Evolutionary conservation across 768 basidiomycete species (phyloP).

Genomic region (Boletus eberwhitei): DNA sequence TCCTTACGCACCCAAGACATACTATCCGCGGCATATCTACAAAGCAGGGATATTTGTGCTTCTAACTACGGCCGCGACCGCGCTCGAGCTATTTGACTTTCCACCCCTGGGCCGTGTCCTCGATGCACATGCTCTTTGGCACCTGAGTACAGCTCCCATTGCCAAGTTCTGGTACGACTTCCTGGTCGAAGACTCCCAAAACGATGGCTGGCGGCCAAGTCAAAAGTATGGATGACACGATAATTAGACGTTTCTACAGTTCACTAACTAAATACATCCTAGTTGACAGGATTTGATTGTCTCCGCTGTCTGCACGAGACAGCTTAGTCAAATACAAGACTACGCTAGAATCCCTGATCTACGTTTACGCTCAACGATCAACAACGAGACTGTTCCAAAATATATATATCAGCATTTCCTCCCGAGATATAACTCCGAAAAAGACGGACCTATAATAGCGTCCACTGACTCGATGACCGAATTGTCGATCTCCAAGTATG

Average conservation of each 20-base stretch:
- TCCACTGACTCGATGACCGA: constrained; percentile 34
- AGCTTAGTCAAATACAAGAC: not conserved
- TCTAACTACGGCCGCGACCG: constrained; percentile 69
- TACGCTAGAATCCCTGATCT: constrained; percentile 15
- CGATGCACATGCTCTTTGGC: constrained; percentile 95
- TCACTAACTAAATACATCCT: constrained; percentile 8
- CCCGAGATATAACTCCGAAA: not conserved
- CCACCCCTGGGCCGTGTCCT: constrained; percentile 70
- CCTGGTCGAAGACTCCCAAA: constrained; percentile 65
- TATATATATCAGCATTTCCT: not conserved
- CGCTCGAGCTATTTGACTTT: constrained; percentile 89
- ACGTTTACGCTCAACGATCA: constrained; percentile 31
- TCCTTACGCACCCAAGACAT: constrained; percentile 48
- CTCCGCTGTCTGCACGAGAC: not conserved
- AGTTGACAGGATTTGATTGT: constrained; percentile 11
- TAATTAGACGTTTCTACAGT: not conserved
- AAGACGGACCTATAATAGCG: constrained; percentile 32
- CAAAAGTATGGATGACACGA: constrained; percentile 26
- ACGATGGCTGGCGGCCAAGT: constrained; percentile 60
- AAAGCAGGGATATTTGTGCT: constrained; percentile 61
- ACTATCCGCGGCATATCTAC: constrained; percentile 53
- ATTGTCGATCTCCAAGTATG: constrained; percentile 36
- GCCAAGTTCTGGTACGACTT: constrained; percentile 85
- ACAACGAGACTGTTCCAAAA: constrained; percentile 28
- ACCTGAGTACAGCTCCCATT: constrained; percentile 78